Percentiles rank a stretch among this genome's conserved stretches.
phyloP scores from a whole-genome alignment of 257 asterid genomes.

The Nyctanthes arbortristis region DNA sequence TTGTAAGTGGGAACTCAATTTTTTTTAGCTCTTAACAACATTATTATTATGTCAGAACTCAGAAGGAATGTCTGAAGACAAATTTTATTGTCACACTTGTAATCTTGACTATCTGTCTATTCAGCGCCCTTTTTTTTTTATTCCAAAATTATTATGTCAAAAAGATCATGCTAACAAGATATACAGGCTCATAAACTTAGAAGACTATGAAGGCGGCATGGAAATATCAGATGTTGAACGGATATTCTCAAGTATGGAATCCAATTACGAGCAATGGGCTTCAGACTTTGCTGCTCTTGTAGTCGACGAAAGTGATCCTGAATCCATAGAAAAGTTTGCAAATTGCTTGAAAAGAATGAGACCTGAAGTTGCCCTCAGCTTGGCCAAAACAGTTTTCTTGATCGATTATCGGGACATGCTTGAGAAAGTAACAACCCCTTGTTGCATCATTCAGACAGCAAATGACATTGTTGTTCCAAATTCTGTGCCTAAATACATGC shows the following conservation, averaged over 20 bases:
- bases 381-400: slow-evolving; percentile 67
- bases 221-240: slow-evolving; percentile 46
- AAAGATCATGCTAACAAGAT: background rate
- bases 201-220: slow-evolving; percentile 79
- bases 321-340: slow-evolving; percentile 39
- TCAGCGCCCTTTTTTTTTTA: no score
- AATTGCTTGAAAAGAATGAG: slow-evolving; percentile 58
- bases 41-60: no score
- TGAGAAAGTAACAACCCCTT: slow-evolving; percentile 51
- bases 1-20: no score
- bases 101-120: background rate
- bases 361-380: slow-evolving; percentile 42
- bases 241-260: slow-evolving; percentile 49
- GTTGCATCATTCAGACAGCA: slow-evolving; percentile 54
- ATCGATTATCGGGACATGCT: slow-evolving; percentile 56
- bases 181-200: slow-evolving; percentile 53
- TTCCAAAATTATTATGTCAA: no score
- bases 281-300: slow-evolving; percentile 46
- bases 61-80: background rate
- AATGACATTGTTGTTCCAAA: slow-evolving; percentile 66
- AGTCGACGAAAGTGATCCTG: slow-evolving; percentile 56
- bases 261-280: slow-evolving; percentile 67
- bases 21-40: no score
- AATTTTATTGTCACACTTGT: background rate
- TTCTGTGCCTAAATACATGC: slow-evolving; percentile 57